phyloP scores from a whole-genome alignment of 306 rosid species.

The Oemleria cerasiformis region DNA sequence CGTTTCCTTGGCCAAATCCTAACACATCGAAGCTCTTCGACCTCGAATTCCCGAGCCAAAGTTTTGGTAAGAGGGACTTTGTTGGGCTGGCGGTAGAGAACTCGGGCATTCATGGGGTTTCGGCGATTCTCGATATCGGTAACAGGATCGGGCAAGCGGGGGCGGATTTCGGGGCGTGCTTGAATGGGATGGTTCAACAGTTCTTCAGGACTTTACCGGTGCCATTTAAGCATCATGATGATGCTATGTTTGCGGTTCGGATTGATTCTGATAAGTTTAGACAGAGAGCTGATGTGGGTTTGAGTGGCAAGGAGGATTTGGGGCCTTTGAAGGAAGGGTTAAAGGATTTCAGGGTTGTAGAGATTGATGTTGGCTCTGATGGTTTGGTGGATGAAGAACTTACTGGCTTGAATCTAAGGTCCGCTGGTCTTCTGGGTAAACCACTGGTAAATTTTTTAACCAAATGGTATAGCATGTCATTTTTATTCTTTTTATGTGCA shows the following conservation, averaged over 20 bases:
- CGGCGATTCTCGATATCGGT: slow-evolving; percentile 80
- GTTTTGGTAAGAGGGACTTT: slow-evolving; percentile 56
- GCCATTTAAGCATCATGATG: slow-evolving; percentile 69
- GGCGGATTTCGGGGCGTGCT: slow-evolving; percentile 78
- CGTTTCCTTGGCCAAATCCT: slow-evolving; percentile 80
- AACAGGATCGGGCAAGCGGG: slow-evolving; percentile 90
- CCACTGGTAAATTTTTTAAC: slow-evolving; percentile 60
- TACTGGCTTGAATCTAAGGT: slow-evolving; percentile 58
- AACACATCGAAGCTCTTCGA: slow-evolving; percentile 71
- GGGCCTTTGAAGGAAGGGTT: slow-evolving; percentile 51
- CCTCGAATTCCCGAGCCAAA: slow-evolving; percentile 67
- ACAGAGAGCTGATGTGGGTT: slow-evolving; percentile 43
- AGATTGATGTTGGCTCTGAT: slow-evolving; percentile 43
- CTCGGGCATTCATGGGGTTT: slow-evolving; percentile 59
- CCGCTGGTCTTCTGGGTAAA: slow-evolving; percentile 64
- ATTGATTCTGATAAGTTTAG: slow-evolving; percentile 50
- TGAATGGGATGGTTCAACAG: slow-evolving; percentile 93
- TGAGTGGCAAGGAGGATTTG: slow-evolving; percentile 49
- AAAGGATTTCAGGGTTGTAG: slow-evolving; percentile 58
- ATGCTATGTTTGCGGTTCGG: slow-evolving; percentile 21
- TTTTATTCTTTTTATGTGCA: not conserved
- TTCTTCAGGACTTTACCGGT: slow-evolving; percentile 73
- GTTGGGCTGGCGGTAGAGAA: slow-evolving; percentile 43
- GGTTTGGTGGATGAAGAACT: slow-evolving; percentile 58
- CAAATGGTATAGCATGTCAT: not conserved